Evolutionary conservation across 345 rosid species (phyloP).

Genomic region (Stellera chamaejasme): DNA sequence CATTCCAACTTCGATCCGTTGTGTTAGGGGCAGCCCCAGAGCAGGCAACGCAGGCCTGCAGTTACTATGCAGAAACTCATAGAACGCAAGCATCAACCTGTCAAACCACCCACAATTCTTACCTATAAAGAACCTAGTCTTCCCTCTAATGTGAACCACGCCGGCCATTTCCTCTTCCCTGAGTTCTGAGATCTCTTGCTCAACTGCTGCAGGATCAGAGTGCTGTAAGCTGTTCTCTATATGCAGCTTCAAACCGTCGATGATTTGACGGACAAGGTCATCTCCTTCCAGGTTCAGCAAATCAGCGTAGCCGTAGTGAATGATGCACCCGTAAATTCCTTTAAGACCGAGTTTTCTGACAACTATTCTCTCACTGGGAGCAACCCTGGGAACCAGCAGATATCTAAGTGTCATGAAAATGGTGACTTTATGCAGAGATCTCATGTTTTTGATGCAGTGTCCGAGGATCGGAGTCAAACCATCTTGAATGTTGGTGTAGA

Average conservation of each 20-base stretch:
- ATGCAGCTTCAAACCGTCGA: slow-evolving; percentile 26
- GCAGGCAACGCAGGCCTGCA: slow-evolving; percentile 61
- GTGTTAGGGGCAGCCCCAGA: slow-evolving; percentile 37
- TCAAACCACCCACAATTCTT: slow-evolving; percentile 43
- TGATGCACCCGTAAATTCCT: slow-evolving; percentile 49
- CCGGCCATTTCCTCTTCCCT: slow-evolving; percentile 36
- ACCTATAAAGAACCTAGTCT: slow-evolving; percentile 48
- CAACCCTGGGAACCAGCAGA: slow-evolving; percentile 54
- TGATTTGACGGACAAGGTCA: slow-evolving; percentile 39
- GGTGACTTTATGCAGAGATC: slow-evolving; percentile 72
- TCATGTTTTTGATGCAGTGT: slow-evolving; percentile 69
- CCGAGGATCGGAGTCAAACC: slow-evolving; percentile 76
- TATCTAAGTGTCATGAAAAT: slow-evolving; percentile 64
- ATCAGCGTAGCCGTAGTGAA: slow-evolving; percentile 67
- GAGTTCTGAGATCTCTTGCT: slow-evolving; percentile 31
- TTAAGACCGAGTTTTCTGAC: slow-evolving; percentile 27
- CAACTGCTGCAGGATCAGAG: slow-evolving; percentile 10
- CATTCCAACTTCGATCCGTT: slow-evolving; percentile 61
- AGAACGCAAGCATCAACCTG: slow-evolving; percentile 43
- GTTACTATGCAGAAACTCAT: slow-evolving; percentile 50
- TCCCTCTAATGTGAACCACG: slow-evolving; percentile 51
- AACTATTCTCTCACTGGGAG: slow-evolving; percentile 38
- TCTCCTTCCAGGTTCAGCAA: slow-evolving; percentile 42
- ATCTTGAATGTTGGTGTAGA: slow-evolving; percentile 76
- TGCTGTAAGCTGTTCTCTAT: slow-evolving; percentile 16